These are phyloP conservation scores for Daldinia childiae DNA, from an alignment of 495 filamentous ascomycete genomes.

Conservation along the genomic window DNA sequence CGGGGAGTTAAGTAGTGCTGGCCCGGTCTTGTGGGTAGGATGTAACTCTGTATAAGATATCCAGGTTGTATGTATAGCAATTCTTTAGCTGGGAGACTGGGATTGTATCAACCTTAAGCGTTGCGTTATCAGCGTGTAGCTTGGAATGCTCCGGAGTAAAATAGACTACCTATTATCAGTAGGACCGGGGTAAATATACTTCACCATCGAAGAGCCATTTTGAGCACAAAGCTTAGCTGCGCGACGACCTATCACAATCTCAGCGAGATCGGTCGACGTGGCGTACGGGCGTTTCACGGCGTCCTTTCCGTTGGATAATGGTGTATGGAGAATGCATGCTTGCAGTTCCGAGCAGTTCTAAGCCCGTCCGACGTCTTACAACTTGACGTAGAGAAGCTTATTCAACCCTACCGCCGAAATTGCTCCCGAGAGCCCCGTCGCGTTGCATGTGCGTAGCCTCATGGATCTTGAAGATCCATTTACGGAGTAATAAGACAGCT, in stretches of 20 bases:
- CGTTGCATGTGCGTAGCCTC: conserved; percentile 34
- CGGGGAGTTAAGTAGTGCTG: conserved; percentile 9
- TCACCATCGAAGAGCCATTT: conserved; percentile 13
- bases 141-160: conserved; percentile 18
- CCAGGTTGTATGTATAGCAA: conserved; percentile 8
- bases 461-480: conserved; percentile 21
- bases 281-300: conserved; percentile 34
- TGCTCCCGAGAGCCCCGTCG: conserved; percentile 38
- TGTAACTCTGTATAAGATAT: conserved; percentile 19
- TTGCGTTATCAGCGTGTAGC: conserved; percentile 11
- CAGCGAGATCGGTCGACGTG: conserved; percentile 43
- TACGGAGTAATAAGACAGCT: conserved; percentile 26
- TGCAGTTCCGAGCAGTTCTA: conserved; percentile 12
- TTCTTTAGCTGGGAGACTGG: background rate
- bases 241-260: conserved; percentile 39
- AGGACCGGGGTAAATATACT: background rate
- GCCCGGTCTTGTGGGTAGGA: conserved; percentile 22
- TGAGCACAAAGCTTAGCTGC: conserved; percentile 14
- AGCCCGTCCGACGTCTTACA: conserved; percentile 17
- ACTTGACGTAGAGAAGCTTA: conserved; percentile 31
- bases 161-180: conserved; percentile 1
- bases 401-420: conserved; percentile 37
- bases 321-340: conserved; percentile 24
- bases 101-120: conserved; percentile 2
- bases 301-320: conserved; percentile 9